Evolutionary conservation across 495 filamentous ascomycete species (phyloP), one percentile per base, ranked within the genome.

Genomic region (Sphaerosporella brunnea): DNA sequence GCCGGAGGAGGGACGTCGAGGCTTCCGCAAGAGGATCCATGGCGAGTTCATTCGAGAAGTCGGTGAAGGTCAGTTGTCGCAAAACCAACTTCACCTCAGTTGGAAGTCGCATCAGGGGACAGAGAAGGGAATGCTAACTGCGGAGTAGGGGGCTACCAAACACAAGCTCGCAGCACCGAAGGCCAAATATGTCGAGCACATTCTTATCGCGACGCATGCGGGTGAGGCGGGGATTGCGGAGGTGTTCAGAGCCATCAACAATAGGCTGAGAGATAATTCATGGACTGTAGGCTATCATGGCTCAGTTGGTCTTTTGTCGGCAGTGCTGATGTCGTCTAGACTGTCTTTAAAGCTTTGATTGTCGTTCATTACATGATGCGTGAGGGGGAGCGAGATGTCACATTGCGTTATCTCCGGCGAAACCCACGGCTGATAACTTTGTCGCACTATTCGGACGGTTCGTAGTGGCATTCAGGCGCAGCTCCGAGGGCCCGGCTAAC

Each of bases 121-220:
- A 35, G 36, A 21, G 34, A 24, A 19, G 30, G 24, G n/a, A 9
- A 18, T 18, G 16, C 35, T 53, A 23, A 47, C 23, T 19, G 38
- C 36, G 18, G 23, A 8, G 44, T 42, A 61, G 58, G 84, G 84
- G 65, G 84, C 82, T 56, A 92, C 84, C 30, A 92, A 92, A 70
- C 78, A 93, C 61, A 96, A 96, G 82, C 81, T 86, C 65, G 90
- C 92, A 44, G 81, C 90, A 50, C 90, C 90, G 19, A 99, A 99
- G 69, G 88, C 92, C 40, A 99, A 99, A 69, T 97, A 99, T 68
- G 87, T 99, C 67, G 92, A 99, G 63, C 84, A 94, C 59, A 94
- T 99, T 61, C 73, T 99, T 16, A 73, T 93, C 55, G 92, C 90
- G 51, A 99, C 90, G 25, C 85, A 95, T 64, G 76, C 84, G 3